Base-by-base conservation (phyloP, 2,329 filamentous ascomycete species). In the Colletotrichum chlorophyti region DNA sequence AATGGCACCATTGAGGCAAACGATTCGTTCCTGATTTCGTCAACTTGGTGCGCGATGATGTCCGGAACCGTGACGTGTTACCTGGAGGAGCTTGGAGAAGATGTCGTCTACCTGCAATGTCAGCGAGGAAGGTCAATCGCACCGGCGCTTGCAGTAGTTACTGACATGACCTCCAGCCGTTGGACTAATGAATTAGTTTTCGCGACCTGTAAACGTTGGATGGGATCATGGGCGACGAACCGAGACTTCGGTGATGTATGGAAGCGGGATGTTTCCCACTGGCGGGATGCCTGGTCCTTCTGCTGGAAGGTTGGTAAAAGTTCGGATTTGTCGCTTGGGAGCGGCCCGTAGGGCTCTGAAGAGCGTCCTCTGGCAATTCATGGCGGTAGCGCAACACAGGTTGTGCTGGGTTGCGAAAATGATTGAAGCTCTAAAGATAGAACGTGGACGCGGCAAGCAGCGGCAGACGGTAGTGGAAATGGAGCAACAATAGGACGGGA, bases 1-100 rank as follows among this genome's bases (percentile, higher is more conserved):
- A 57, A 98, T 93, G 69, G 91, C 83, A 69, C 94, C 94, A 69
- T 97, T 97, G 31, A 98, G 84, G 71, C 91, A 97, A 69, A 99
- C 84, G 69, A 98, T 98, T 63, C 94, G 91, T 81, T 98, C 94
- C 87, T 91, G 29, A 26, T 57, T 21, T 6, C 26, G 53, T 70
- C 40, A 68, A 62, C 43, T 8, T 48, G 14, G 2, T 6, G 27
- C 8, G 24, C 8, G 17, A 9, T 9, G 23, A 24, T 58, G 75
- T 14, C n/a, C 41, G 58, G 43, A 29, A 23, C 26, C 6, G 31
- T 37, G 14, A 5, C 8, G 10, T 31, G 73, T 51, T 76, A 90
- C 88, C 78, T 92, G 90, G 15, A 93, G 76, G 6, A 93, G 79
- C 69, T 91, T 88, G 17, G 90, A 93, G 74, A 93, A 93, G 65